These are phyloP conservation scores for Grifola frondosa DNA, from an alignment of 1,284 basidiomycete species.

Conservation along the genomic window DNA sequence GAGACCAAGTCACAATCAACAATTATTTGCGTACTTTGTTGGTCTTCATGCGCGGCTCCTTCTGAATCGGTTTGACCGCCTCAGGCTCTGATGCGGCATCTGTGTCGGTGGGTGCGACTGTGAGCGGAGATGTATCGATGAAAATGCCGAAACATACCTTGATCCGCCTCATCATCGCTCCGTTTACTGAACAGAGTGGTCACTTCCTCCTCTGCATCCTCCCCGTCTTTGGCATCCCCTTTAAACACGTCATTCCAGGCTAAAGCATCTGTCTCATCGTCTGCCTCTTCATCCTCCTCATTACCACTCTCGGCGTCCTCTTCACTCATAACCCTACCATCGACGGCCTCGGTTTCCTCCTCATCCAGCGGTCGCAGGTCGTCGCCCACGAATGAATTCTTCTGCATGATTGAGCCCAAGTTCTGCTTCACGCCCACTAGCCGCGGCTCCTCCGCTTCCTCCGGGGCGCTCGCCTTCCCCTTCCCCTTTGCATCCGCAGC, in stretches of 20 bases:
- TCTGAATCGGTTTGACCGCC: constrained; percentile 34
- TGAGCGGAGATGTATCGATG: constrained; percentile 3
- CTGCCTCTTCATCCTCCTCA: constrained; percentile 31
- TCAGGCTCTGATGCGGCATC: constrained; percentile 10
- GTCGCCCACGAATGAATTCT: constrained; percentile 79
- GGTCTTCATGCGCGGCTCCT: constrained; percentile 84
- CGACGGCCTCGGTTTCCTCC: constrained; percentile 34
- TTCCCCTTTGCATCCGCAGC: constrained; percentile 36
- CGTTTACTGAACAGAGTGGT: constrained; percentile 21
- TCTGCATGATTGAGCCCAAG: constrained; percentile 76
- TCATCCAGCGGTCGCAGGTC: constrained; percentile 65
- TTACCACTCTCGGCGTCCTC: constrained; percentile 31
- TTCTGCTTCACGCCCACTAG: constrained; percentile 71
- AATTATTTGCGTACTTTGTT: constrained; percentile 60
- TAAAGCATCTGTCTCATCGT: constrained; percentile 42
- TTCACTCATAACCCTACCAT: constrained; percentile 27
- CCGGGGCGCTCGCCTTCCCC: constrained; percentile 35
- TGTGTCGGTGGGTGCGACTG: neutral
- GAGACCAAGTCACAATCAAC: neutral
- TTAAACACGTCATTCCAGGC: constrained; percentile 72
- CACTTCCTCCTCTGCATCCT: constrained; percentile 12
- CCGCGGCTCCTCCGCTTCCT: constrained; percentile 27
- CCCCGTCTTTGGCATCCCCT: constrained; percentile 32
- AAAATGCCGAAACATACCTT: neutral
- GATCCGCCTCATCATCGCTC: constrained; percentile 14